Evolutionary conservation across 2,329 filamentous ascomycete genomes (phyloP).

Genomic region (Colletotrichum karsti): DNA sequence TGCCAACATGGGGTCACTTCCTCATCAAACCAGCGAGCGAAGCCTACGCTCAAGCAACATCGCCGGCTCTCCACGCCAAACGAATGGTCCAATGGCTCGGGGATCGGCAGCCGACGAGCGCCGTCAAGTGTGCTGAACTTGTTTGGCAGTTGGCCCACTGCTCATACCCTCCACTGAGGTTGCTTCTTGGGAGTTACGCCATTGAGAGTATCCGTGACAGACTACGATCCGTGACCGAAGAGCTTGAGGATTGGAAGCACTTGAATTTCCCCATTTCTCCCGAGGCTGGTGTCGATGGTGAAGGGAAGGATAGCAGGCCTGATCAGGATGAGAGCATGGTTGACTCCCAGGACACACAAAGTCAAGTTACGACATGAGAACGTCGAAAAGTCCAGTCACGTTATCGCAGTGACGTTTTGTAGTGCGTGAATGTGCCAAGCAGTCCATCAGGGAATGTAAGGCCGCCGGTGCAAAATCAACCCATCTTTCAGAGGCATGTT

Average conservation of each 20-base stretch:
- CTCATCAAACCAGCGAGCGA: slow-evolving; percentile 86
- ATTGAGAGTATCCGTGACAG: slow-evolving; percentile 95
- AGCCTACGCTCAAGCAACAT: slow-evolving; percentile 79
- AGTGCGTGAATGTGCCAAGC: too few species aligned
- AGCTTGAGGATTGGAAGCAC: slow-evolving; percentile 93
- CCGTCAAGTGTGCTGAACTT: slow-evolving; percentile 90
- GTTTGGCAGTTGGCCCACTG: slow-evolving; percentile 97
- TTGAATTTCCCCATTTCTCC: slow-evolving; percentile 70
- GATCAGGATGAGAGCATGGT: slow-evolving; percentile 20
- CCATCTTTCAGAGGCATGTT: too few species aligned
- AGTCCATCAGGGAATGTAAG: too few species aligned
- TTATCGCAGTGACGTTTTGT: too few species aligned
- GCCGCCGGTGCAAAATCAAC: too few species aligned
- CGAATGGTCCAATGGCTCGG: slow-evolving; percentile 95
- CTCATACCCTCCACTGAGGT: slow-evolving; percentile 85
- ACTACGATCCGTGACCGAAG: slow-evolving; percentile 89
- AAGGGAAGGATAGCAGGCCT: slow-evolving; percentile 14
- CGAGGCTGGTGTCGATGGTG: slow-evolving; percentile 35
- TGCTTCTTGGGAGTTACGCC: slow-evolving; percentile 92
- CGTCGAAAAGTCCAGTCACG: too few species aligned
- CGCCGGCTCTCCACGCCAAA: slow-evolving; percentile 87
- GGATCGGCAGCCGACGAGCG: slow-evolving; percentile 90
- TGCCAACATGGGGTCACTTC: slow-evolving; percentile 92
- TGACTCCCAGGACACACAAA: slow-evolving; percentile 6
- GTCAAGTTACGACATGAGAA: not conserved